Conservation (phyloP, 371 early-diverging fungal genomes). For the Furculomyces boomerangus region DNA sequence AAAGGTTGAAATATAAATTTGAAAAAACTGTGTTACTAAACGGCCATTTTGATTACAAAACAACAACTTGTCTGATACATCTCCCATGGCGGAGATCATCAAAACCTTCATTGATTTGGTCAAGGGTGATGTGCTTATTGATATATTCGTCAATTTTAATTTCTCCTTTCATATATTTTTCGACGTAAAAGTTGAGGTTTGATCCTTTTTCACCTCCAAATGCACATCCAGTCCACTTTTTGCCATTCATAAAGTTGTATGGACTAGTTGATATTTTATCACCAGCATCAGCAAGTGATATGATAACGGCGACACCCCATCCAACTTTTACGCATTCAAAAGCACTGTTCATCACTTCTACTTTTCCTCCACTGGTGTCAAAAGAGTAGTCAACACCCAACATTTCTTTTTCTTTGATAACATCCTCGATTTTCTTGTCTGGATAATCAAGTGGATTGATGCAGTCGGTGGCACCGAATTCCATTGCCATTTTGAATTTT, state of each 20-base stretch:
- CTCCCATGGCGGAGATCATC: constrained; percentile 67
- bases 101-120: constrained; percentile 81
- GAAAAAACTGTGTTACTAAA: no score
- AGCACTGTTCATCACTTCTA: constrained; percentile 83
- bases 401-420: constrained; percentile 78
- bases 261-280: constrained; percentile 85
- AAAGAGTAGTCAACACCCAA: constrained; percentile 84
- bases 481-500: constrained; percentile 48
- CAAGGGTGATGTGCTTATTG: constrained; percentile 58
- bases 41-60: no score
- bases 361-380: constrained; percentile 81
- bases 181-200: constrained; percentile 72
- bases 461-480: constrained; percentile 85
- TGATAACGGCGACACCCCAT: constrained; percentile 72
- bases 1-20: no score
- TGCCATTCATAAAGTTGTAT: constrained; percentile 84
- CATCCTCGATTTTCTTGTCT: constrained; percentile 55
- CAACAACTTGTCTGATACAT: constrained; percentile 27
- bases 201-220: constrained; percentile 94
- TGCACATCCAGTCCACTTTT: constrained; percentile 88
- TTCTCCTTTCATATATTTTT: constrained; percentile 61
- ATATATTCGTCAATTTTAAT: constrained; percentile 82
- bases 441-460: constrained; percentile 71
- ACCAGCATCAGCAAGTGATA: constrained; percentile 86
- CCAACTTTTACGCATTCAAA: constrained; percentile 87